Evolutionary conservation across 1,139 yeast species (phyloP).

Genomic region (Debaryomycetaceae sp.): DNA sequence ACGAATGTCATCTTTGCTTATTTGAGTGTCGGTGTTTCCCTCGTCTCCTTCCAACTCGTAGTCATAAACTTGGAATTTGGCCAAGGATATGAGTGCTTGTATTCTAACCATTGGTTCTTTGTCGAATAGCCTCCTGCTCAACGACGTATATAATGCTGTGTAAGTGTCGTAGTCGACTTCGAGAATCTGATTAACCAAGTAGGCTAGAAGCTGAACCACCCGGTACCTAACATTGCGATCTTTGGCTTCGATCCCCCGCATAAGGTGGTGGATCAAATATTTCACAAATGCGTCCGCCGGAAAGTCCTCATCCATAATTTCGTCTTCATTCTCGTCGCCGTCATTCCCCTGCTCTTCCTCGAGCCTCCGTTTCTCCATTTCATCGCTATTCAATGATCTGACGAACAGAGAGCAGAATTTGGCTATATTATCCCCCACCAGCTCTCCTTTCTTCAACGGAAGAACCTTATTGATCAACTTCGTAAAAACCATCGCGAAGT

Average conservation of each 20-base stretch:
- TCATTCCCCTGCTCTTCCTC: constrained; percentile 16
- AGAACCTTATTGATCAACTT: constrained; percentile 62
- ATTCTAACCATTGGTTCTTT: constrained; percentile 75
- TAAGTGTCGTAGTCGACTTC: constrained; percentile 76
- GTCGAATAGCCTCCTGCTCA: constrained; percentile 67
- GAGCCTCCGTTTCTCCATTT: constrained; percentile 15
- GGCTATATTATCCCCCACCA: constrained; percentile 73
- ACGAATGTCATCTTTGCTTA: constrained; percentile 30
- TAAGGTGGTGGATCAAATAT: constrained; percentile 58
- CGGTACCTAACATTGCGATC: constrained; percentile 78
- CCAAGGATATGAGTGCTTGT: constrained; percentile 77
- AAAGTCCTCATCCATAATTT: constrained; percentile 32
- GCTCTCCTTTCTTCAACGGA: constrained; percentile 66
- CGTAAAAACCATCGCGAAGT: constrained; percentile 59
- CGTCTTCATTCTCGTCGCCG: constrained; percentile 25
- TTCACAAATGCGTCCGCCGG: constrained; percentile 54
- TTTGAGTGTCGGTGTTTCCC: constrained; percentile 13
- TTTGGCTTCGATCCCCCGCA: constrained; percentile 74
- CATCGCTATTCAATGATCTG: constrained; percentile 41
- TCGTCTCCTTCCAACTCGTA: constrained; percentile 37
- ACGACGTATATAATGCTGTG: constrained; percentile 56
- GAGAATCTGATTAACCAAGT: constrained; percentile 66
- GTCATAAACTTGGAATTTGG: constrained; percentile 65
- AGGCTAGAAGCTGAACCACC: constrained; percentile 74
- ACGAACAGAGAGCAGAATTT: constrained; percentile 71